Percentiles rank a stretch among this genome's conserved stretches.
Conservation (phyloP, 768 basidiomycete genomes). For the Hypholoma fasciculare region DNA sequence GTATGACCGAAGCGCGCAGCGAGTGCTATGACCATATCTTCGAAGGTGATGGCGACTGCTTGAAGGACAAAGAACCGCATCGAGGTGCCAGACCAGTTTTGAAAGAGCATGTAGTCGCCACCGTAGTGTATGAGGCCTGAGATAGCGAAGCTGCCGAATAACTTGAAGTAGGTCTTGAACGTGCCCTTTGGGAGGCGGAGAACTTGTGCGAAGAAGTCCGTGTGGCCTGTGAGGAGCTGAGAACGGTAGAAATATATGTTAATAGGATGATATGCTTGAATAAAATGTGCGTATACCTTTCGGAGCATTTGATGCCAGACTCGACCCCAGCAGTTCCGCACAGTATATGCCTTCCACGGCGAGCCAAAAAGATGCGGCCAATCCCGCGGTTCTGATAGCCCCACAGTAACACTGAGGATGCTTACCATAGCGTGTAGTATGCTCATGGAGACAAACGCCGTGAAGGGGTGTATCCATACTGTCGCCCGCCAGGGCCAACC, state of each 20-base stretch:
- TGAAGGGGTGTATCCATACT: not conserved
- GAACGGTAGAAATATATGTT: not conserved
- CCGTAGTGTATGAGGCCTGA: constrained; percentile 34
- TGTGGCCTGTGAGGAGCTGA: constrained; percentile 27
- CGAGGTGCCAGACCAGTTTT: constrained; percentile 9
- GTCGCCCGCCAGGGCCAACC: constrained; percentile 4
- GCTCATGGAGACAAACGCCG: not conserved
- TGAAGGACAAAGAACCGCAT: constrained; percentile 22
- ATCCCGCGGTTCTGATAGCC: constrained; percentile 29
- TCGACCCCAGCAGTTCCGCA: constrained; percentile 42
- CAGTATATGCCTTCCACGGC: constrained; percentile 32
- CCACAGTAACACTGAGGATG: constrained; percentile 20
- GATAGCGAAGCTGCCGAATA: constrained; percentile 34
- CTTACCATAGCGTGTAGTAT: constrained; percentile 11
- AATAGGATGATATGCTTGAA: not conserved
- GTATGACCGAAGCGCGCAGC: constrained; percentile 13
- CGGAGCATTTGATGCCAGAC: constrained; percentile 40
- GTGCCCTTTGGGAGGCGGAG: constrained; percentile 25
- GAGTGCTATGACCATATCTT: constrained; percentile 26
- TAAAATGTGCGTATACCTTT: constrained; percentile 24
- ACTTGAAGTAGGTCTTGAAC: constrained; percentile 26
- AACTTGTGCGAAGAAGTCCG: constrained; percentile 23
- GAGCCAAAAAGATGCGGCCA: constrained; percentile 41
- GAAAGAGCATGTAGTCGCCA: constrained; percentile 28
- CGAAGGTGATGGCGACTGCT: constrained; percentile 34